phyloP scores from a whole-genome alignment of 352 stramenopile genomes.

The Globisporangium nunn region DNA sequence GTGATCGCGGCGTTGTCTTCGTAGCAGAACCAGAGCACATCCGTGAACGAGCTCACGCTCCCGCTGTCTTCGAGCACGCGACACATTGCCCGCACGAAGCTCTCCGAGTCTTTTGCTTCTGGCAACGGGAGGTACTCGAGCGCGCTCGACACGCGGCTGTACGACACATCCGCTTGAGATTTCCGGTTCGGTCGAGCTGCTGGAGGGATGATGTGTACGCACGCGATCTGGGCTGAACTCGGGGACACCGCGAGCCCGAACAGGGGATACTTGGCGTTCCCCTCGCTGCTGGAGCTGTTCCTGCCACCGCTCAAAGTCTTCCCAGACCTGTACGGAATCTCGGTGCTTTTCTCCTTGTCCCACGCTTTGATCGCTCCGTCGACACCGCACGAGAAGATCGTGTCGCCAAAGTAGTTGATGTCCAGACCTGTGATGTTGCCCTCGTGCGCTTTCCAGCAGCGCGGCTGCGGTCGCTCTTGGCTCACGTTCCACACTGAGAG shows the following conservation, averaged over 20 bases:
- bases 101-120: constrained; percentile 26
- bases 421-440: constrained; percentile 62
- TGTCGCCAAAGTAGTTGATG: constrained; percentile 56
- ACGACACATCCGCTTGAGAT: constrained; percentile 80
- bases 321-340: constrained; percentile 13
- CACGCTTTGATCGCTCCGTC: constrained; percentile 63
- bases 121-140: constrained; percentile 69
- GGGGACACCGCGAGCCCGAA: constrained; percentile 68
- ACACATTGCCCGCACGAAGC: constrained; percentile 46
- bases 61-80: constrained; percentile 43
- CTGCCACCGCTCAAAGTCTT: background rate
- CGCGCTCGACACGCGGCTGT: constrained; percentile 63
- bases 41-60: constrained; percentile 56
- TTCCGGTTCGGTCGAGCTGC: constrained; percentile 74
- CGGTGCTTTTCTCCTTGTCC: constrained; percentile 34
- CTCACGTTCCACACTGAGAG: constrained; percentile 72
- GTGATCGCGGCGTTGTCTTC: constrained; percentile 53
- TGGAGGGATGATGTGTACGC: constrained; percentile 65
- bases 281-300: background rate
- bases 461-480: constrained; percentile 28
- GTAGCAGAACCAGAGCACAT: constrained; percentile 77
- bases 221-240: constrained; percentile 58
- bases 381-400: constrained; percentile 48
- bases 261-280: constrained; percentile 49
- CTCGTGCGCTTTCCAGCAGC: constrained; percentile 53